Percentiles rank a stretch among this genome's conserved stretches.
phyloP scores from a whole-genome alignment of 331 rosid species.

The Malus hybrid region DNA sequence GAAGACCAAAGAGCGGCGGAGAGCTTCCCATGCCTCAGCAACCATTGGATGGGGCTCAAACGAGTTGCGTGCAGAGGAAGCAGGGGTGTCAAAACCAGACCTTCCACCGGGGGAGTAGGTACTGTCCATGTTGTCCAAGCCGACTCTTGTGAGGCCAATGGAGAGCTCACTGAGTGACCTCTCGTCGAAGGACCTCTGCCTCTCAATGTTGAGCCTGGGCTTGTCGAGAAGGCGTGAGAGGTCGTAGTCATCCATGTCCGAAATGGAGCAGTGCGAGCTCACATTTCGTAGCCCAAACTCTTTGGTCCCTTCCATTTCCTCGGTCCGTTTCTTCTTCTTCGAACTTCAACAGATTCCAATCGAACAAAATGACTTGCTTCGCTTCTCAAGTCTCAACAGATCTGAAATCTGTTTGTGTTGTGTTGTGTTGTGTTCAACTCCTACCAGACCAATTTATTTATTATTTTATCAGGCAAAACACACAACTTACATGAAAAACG shows the following conservation, averaged over 20 bases:
- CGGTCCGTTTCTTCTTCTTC: background rate
- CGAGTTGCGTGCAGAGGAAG: constrained; percentile 79
- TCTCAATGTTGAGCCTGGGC: constrained; percentile 82
- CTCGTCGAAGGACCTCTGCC: constrained; percentile 94
- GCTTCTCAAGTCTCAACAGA: background rate
- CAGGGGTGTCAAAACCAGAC: constrained; percentile 90
- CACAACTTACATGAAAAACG: background rate
- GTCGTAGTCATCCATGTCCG: constrained; percentile 87
- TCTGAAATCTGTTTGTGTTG: background rate
- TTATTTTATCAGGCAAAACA: background rate
- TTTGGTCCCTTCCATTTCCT: constrained; percentile 47
- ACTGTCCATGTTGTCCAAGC: constrained; percentile 64
- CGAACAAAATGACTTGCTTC: background rate
- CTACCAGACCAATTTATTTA: background rate
- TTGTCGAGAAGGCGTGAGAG: constrained; percentile 65
- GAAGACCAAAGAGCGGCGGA: constrained; percentile 74
- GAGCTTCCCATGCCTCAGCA: constrained; percentile 96
- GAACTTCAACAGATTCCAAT: background rate
- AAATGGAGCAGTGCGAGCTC: constrained; percentile 75
- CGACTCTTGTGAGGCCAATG: constrained; percentile 48
- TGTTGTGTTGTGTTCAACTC: background rate
- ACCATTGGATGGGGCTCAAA: constrained; percentile 98
- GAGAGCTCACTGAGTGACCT: constrained; percentile 92
- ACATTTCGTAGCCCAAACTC: constrained; percentile 58
- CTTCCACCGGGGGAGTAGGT: constrained; percentile 73